Evolutionary conservation across 129 eudicot genomes (phyloP).

Genomic region (Flaveria trinervia): DNA sequence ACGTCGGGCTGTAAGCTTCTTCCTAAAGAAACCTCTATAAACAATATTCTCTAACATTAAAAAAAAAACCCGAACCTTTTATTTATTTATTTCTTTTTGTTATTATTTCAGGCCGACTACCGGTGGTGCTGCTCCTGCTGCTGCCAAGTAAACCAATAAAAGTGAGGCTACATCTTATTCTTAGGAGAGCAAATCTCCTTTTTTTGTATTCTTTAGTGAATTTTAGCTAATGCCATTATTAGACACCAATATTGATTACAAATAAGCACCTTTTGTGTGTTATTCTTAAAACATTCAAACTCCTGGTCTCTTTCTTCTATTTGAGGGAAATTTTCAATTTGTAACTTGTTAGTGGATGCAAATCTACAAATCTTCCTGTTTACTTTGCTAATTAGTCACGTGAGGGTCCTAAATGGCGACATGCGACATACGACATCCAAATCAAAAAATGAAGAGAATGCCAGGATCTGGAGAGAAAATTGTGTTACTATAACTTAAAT

Average conservation of each 20-base stretch:
- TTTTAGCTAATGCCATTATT: constrained; percentile 4
- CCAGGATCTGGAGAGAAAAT: too few relatives aligned
- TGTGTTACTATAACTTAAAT: too few relatives aligned
- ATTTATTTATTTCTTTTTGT: not conserved
- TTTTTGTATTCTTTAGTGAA: constrained; percentile 6
- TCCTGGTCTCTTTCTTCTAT: not conserved
- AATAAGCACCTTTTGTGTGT: constrained; percentile 21
- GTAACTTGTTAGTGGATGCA: not conserved
- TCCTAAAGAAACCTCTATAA: not conserved
- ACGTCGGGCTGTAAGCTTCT: constrained; percentile 78
- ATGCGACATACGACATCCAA: too few relatives aligned
- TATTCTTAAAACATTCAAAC: not conserved
- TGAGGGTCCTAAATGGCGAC: too few relatives aligned
- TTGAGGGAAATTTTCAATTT: not conserved
- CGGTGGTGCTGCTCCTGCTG: constrained; percentile 41
- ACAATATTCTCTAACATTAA: not conserved
- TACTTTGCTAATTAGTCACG: too few relatives aligned
- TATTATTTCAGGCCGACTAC: constrained; percentile 54
- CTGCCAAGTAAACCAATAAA: constrained; percentile 18
- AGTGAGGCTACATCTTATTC: not conserved
- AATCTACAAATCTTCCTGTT: too few relatives aligned
- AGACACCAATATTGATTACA: not conserved
- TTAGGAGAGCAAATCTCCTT: not conserved
- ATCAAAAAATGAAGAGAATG: too few relatives aligned
- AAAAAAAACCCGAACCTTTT: not conserved